Conservation (phyloP, 2,329 filamentous ascomycete species). For the Phoma sp. region DNA sequence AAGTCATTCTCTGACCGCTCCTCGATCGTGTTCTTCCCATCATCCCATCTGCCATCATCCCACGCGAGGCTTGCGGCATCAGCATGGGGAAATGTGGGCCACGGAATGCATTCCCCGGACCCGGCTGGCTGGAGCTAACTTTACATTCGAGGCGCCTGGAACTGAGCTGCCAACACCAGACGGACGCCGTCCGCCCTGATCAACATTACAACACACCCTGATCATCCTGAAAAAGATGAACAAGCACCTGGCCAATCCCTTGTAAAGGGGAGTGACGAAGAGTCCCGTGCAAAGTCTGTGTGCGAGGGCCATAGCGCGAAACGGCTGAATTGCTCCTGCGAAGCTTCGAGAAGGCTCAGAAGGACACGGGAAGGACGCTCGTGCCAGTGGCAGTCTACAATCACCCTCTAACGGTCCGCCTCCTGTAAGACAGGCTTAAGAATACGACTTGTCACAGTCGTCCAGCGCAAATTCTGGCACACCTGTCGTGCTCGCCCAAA, state of each 20-base stretch:
- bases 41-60: conserved; percentile 24
- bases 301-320: conserved; percentile 3
- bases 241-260: not conserved
- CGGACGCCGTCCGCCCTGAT: conserved; percentile 15
- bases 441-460: conserved; percentile 9
- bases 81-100: conserved; percentile 33
- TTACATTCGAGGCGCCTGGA: conserved; percentile 28
- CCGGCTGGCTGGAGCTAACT: conserved; percentile 24
- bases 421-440: conserved; percentile 11
- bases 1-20: conserved; percentile 34
- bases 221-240: not conserved
- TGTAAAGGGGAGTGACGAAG: not conserved
- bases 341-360: conserved; percentile 29
- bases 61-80: conserved; percentile 32
- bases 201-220: conserved; percentile 4
- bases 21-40: conserved; percentile 19
- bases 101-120: conserved; percentile 33
- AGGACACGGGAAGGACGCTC: conserved; percentile 37
- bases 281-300: not conserved
- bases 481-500: conserved; percentile 23
- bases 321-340: conserved; percentile 24
- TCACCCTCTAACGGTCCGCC: conserved; percentile 8
- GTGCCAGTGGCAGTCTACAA: conserved; percentile 22
- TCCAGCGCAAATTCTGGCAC: conserved; percentile 14
- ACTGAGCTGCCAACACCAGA: conserved; percentile 9